Evolutionary conservation across 2,329 filamentous ascomycete species (phyloP).

Genomic region (Claviceps sorghi): DNA sequence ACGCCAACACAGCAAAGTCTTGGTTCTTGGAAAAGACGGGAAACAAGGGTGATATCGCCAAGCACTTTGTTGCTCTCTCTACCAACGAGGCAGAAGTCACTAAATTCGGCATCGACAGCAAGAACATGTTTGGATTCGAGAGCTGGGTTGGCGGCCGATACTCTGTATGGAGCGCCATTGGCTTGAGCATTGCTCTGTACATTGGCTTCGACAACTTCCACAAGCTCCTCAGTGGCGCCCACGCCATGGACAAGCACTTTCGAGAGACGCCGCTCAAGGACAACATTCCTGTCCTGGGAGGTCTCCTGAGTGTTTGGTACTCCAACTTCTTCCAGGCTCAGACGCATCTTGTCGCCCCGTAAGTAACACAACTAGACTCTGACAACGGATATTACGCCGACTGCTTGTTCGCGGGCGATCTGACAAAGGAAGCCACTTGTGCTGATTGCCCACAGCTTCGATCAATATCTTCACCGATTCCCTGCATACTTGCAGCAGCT

Average conservation of each 20-base stretch:
- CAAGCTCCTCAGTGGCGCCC: slow-evolving; percentile 83
- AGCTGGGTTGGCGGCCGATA: slow-evolving; percentile 98
- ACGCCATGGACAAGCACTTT: slow-evolving; percentile 99
- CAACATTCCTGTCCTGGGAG: slow-evolving; percentile 88
- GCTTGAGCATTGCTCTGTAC: slow-evolving; percentile 84
- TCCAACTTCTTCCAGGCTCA: slow-evolving; percentile 97
- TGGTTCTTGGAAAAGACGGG: slow-evolving; percentile 83
- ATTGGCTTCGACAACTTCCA: slow-evolving; percentile 97
- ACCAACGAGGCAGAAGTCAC: slow-evolving; percentile 91
- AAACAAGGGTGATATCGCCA: slow-evolving; percentile 76
- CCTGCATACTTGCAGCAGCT: slow-evolving; percentile 97
- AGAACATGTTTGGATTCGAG: slow-evolving; percentile 99
- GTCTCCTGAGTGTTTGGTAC: slow-evolving; percentile 95
- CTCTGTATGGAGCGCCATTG: slow-evolving; percentile 98
- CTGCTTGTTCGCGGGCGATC: not conserved
- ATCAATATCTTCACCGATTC: slow-evolving; percentile 98
- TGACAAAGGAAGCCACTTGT: not conserved
- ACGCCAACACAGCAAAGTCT: slow-evolving; percentile 89
- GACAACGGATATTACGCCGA: not conserved
- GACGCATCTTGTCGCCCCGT: slow-evolving; percentile 92
- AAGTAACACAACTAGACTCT: slow-evolving; percentile 24
- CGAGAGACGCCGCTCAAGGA: slow-evolving; percentile 74
- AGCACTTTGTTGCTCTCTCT: slow-evolving; percentile 96
- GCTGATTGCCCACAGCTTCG: slow-evolving; percentile 46
- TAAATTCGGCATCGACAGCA: slow-evolving; percentile 96